A percentile compares a stretch with the other conserved stretches of the same genome.
Conservation (phyloP, 441 rosid species). For the Metrosideros polymorpha region DNA sequence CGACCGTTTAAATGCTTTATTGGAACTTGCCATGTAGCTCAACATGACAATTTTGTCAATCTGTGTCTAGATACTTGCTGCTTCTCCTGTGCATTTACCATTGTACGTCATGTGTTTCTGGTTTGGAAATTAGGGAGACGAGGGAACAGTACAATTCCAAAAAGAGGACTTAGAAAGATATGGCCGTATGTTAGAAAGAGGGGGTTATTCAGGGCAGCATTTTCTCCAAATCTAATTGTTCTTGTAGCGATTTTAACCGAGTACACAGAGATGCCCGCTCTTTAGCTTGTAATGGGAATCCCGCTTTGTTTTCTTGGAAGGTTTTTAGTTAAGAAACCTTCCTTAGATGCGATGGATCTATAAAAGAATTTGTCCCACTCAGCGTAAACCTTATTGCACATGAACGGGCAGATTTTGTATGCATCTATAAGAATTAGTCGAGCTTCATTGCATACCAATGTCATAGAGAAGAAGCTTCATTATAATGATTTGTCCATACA, state of each 20-base stretch:
- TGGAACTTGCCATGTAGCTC: background rate
- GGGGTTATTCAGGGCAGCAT: background rate
- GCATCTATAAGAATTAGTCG: background rate
- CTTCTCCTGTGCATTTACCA: background rate
- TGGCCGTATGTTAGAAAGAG: background rate
- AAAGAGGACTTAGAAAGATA: background rate
- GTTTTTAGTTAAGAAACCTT: background rate
- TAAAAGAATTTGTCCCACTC: background rate
- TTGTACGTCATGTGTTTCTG: background rate
- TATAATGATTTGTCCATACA: background rate
- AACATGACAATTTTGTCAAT: background rate
- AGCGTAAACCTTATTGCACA: background rate
- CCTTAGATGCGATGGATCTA: background rate
- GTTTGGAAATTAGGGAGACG: background rate
- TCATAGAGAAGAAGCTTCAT: background rate
- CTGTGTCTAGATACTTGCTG: background rate
- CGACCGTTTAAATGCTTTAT: background rate
- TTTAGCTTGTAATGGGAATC: background rate
- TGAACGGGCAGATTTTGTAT: background rate
- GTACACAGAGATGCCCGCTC: background rate
- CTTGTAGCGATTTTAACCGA: background rate
- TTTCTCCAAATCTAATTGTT: background rate
- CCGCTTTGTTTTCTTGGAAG: background rate
- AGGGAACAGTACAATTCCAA: background rate
- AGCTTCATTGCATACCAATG: background rate